phyloP scores from a whole-genome alignment of 2,329 filamentous ascomycete species.

The Aspergillus texensis region DNA sequence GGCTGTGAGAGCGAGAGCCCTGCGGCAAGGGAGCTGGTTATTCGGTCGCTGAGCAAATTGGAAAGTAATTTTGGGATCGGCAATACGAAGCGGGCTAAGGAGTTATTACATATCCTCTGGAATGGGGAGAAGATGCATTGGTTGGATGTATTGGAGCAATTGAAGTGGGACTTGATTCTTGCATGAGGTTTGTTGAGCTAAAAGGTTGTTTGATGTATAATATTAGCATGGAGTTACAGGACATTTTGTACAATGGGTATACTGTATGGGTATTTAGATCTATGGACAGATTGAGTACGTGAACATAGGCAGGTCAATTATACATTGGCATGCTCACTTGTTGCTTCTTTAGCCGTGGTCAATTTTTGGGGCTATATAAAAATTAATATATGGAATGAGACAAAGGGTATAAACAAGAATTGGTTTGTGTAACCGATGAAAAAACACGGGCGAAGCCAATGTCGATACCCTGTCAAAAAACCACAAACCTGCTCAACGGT shows the following conservation, averaged over 20 bases:
- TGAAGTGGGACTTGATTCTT: conserved; percentile 38
- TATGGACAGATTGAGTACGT: neutral
- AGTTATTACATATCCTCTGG: conserved; percentile 34
- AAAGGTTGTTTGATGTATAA: neutral
- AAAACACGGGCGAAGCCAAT: neutral
- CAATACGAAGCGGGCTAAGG: conserved; percentile 37
- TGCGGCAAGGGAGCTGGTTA: conserved; percentile 28
- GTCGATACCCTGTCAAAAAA: neutral
- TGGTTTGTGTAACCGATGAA: neutral
- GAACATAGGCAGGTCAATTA: neutral
- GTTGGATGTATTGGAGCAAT: conserved; percentile 34
- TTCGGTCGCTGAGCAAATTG: conserved; percentile 30
- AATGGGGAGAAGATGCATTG: conserved; percentile 28
- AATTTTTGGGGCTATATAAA: neutral
- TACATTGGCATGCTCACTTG: neutral
- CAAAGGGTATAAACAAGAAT: neutral
- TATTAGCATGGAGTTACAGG: neutral
- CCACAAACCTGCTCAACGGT: neutral
- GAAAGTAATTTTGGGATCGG: conserved; percentile 40
- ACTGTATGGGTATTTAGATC: neutral
- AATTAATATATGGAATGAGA: neutral
- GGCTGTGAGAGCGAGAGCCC: conserved; percentile 34
- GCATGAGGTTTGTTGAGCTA: conserved; percentile 19
- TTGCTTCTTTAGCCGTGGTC: neutral
- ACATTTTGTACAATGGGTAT: neutral